These are phyloP conservation scores for Plectosphaerella cucumerina DNA, from an alignment of 2,329 filamentous ascomycete genomes.

Conservation along the genomic window DNA sequence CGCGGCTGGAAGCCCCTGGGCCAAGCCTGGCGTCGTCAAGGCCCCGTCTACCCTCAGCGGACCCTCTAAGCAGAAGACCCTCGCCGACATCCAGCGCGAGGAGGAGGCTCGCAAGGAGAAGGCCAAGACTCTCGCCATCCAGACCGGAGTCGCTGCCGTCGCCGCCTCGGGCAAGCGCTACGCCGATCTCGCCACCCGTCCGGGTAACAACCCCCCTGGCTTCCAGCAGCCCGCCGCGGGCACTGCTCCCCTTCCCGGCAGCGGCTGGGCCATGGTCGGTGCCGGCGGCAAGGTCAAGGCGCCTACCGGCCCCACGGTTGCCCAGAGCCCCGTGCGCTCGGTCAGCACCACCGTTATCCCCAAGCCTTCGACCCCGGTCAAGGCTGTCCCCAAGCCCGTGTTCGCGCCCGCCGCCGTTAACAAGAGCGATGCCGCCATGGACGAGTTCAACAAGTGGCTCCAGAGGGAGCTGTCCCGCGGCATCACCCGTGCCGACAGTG, in stretches of 20 bases:
- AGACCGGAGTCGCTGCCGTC: conserved; percentile 37
- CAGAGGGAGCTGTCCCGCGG: conserved; percentile 74
- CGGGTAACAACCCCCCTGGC: conserved; percentile 14
- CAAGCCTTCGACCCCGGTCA: conserved; percentile 42
- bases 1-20: conserved; percentile 60
- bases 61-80: conserved; percentile 71
- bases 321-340: conserved; percentile 35
- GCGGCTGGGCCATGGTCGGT: conserved; percentile 91
- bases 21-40: conserved; percentile 55
- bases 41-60: conserved; percentile 19
- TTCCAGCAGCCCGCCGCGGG: conserved; percentile 35
- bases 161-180: conserved; percentile 74
- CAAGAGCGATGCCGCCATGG: conserved; percentile 57
- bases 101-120: conserved; percentile 89
- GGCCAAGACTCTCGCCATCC: conserved; percentile 46
- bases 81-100: conserved; percentile 95
- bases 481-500: conserved; percentile 46
- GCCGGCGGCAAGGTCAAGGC: conserved; percentile 88
- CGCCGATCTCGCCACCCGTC: conserved; percentile 87
- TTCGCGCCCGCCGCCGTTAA: conserved; percentile 41
- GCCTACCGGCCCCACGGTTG: conserved; percentile 55
- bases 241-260: conserved; percentile 28
- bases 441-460: conserved; percentile 94
- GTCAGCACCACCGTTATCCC: conserved; percentile 33
- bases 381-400: conserved; percentile 46